Conservation (phyloP, 2,329 filamentous ascomycete species). For the Corynespora cassiicola region DNA sequence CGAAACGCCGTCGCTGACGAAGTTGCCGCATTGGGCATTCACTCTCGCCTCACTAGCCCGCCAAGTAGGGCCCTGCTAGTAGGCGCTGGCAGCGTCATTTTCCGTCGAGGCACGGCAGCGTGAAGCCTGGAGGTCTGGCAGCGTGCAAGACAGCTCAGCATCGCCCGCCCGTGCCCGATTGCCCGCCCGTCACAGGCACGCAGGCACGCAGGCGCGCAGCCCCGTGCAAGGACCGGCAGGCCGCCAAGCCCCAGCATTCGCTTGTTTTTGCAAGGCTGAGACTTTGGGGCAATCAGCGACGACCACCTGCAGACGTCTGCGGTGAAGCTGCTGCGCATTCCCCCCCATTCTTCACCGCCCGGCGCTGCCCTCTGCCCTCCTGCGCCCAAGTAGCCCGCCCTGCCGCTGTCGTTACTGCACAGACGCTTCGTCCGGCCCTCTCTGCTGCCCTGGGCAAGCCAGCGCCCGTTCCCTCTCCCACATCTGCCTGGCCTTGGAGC, state of each 20-base stretch:
- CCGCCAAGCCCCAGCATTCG: slow-evolving; percentile 17
- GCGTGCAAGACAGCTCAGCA: no score
- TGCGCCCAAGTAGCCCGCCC: slow-evolving; percentile 19
- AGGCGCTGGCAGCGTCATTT: no score
- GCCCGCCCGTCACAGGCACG: background rate
- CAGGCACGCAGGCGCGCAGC: no score
- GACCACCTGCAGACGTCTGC: slow-evolving; percentile 20
- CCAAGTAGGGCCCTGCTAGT: no score
- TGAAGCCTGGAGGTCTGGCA: no score
- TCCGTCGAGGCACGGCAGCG: no score
- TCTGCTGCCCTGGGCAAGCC: slow-evolving; percentile 8
- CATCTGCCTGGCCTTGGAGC: slow-evolving; percentile 44
- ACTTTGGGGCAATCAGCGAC: slow-evolving; percentile 1
- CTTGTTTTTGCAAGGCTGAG: slow-evolving; percentile 26
- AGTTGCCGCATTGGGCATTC: no score
- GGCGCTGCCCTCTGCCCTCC: slow-evolving; percentile 28
- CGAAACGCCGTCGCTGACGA: no score
- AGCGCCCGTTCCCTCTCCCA: slow-evolving; percentile 11
- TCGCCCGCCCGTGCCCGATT: no score
- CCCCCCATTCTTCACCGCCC: slow-evolving; percentile 21
- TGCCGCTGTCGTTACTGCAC: slow-evolving; percentile 17
- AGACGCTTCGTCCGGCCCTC: slow-evolving; percentile 14
- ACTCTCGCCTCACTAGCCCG: no score
- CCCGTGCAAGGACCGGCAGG: background rate
- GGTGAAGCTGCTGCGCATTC: slow-evolving; percentile 6